Evolutionary conservation across 805 yeast species (phyloP), one percentile per base, ranked within the genome.

Genomic region (Brettanomyces naardenensis): DNA sequence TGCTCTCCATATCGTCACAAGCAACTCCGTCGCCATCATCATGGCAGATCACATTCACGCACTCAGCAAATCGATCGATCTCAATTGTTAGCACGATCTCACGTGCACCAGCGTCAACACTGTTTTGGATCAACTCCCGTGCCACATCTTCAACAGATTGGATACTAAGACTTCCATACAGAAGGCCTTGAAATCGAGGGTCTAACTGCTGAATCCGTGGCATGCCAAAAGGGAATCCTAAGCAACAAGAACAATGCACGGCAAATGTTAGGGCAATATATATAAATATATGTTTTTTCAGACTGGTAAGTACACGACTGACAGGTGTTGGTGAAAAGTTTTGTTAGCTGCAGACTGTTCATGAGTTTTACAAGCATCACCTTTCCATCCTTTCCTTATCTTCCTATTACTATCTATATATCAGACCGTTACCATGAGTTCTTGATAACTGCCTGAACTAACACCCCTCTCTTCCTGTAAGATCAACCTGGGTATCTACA

Each of bases 21-120:
- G 45, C 40, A 3, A 89, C 73, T 0, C 97, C 97, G 2, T 17
- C 20, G 0, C 97, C 97, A 54, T 89, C 65, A 55, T 89, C 97
- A 1, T 44, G 43, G 1, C 85, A 78, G 18, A 60, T 50, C 5
- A 69, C 45, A 1, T 59, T 46, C 0, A 48, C 36, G 5, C 17
- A 9, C 2, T 25, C 13, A 4, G 61, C 46, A 41, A 69, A 69
- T 6, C 28, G 28, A 5, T 43, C 37, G 4, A 39, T 31, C 11
- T 31, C 30, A 1, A 59, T 15, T 4, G 32, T 36, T 3, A 72
- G 22, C 6, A 49, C 40, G 2, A 77, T 58, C 3, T 44, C 22
- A 1, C 56, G 47, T 0, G 86, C 75, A 0, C 59, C 56, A 0
- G 82, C 69, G 49, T 79, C 85, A 0, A 76, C 47, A 30, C 78